These are phyloP conservation scores for Paraglomus occultum DNA, from an alignment of 192 early-diverging fungal species.

Conservation along the genomic window DNA sequence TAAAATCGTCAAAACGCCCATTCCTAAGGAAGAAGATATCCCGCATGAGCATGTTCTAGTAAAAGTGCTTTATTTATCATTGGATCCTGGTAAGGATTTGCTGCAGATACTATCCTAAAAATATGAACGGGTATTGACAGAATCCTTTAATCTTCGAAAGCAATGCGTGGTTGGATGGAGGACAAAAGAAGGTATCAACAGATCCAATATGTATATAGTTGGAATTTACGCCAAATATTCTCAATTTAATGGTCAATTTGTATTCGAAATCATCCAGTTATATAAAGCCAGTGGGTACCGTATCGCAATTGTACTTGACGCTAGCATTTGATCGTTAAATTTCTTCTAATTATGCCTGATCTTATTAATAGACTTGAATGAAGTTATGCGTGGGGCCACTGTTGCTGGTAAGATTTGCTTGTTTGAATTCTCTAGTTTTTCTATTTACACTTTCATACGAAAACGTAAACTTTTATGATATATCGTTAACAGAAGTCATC, in stretches of 20 bases:
- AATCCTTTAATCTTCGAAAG: slow-evolving; percentile 1
- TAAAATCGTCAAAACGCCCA: slow-evolving; percentile 31
- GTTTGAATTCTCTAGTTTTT: too few species aligned
- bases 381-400: slow-evolving; percentile 43
- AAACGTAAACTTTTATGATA: neutral
- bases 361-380: slow-evolving; percentile 39
- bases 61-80: slow-evolving; percentile 45
- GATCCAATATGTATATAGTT: too few species aligned
- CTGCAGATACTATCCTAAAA: neutral
- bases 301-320: neutral
- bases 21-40: slow-evolving; percentile 35
- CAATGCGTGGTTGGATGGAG: slow-evolving; percentile 52
- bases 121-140: slow-evolving; percentile 3
- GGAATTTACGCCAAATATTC: too few species aligned
- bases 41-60: slow-evolving; percentile 39
- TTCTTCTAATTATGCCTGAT: neutral
- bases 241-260: neutral
- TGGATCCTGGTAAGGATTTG: slow-evolving; percentile 40
- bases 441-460: too few species aligned
- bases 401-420: slow-evolving; percentile 21
- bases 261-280: slow-evolving; percentile 22
- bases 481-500: slow-evolving; percentile 32
- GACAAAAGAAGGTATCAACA: slow-evolving; percentile 38
- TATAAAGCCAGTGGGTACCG: slow-evolving; percentile 13
- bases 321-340: neutral